Evolutionary conservation across 1,139 yeast species (phyloP), one percentile per base, ranked within the genome.

Genomic region (Yamadazyma dendronema): DNA sequence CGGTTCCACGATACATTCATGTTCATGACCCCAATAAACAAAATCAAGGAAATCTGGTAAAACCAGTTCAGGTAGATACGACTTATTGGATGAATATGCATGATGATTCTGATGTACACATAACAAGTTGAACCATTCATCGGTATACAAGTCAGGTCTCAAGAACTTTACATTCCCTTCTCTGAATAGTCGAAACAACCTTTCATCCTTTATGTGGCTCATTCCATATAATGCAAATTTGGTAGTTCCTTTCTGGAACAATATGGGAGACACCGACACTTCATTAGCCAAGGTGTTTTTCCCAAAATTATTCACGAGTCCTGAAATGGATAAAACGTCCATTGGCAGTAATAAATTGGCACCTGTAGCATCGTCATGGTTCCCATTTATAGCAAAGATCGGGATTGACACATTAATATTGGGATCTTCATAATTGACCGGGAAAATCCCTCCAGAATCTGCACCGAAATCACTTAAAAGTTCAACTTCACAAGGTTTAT

Each of bases 11-110:
- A 84, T 72, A 53, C 97, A 89, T 56, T 92, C 97, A 61, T 92
- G 99, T 56, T 92, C 99, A 58, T 92, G 99, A 8, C 98, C 99
- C 99, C 99, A 92, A 2, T 89, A 64, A 0, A 92, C 79, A 40
- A 92, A 70, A 54, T 92, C 87, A 36, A 92, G 54, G 54, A 90
- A 90, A 13, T 73, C 68, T 0, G 97, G 99, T 14, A 94, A 60
- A 50, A 85, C 84, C 42, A 72, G 74, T 48, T 92, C 97, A 2
- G 97, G 97, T 9, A 92, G 64, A 49, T 84, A 84, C 3, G 89
- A 81, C 0, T 94, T 86, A 35, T 81, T 79, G 2, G 95, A 78
- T 3, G 95, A 78, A 54, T 92, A 92, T 6, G 88, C 82, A 4
- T 79, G 72, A 56, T 85, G 80, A 60, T 92, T 92, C 59, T 92